Evolutionary conservation across 2,329 filamentous ascomycete species (phyloP).

Genomic region (Hawksworthiomyces lignivorus): DNA sequence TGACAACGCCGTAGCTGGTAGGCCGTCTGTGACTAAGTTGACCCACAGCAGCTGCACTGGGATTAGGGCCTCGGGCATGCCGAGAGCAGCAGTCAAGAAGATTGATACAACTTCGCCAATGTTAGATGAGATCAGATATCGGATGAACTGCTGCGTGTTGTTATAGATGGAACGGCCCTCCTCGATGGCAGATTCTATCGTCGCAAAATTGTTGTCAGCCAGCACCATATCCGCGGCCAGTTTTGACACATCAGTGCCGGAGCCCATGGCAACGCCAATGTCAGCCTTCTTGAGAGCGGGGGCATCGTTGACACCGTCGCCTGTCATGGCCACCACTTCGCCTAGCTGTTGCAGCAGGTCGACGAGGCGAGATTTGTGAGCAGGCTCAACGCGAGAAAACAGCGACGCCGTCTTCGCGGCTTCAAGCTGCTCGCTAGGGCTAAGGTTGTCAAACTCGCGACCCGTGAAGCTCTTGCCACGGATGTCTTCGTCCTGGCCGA

Average conservation of each 20-base stretch:
- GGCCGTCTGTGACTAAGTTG: conserved; percentile 93
- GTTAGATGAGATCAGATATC: conserved; percentile 97
- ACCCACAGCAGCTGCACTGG: conserved; percentile 98
- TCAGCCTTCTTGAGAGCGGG: no score
- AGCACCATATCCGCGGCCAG: conserved; percentile 97
- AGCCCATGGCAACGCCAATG: conserved; percentile 88
- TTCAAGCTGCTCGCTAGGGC: conserved; percentile 68
- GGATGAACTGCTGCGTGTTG: conserved; percentile 99
- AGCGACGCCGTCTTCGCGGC: conserved; percentile 80
- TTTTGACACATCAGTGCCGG: conserved; percentile 93
- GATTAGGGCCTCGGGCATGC: conserved; percentile 95
- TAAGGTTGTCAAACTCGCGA: conserved; percentile 84
- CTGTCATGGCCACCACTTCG: conserved; percentile 86
- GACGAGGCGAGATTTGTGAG: conserved; percentile 95
- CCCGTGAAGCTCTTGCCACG: conserved; percentile 91
- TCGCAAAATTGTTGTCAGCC: conserved; percentile 97
- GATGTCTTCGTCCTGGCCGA: conserved; percentile 65
- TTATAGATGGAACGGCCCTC: conserved; percentile 98
- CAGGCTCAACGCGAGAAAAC: conserved; percentile 93
- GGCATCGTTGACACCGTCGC: no score
- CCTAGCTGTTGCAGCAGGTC: conserved; percentile 88
- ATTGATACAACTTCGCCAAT: conserved; percentile 99
- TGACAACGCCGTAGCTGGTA: conserved; percentile 89
- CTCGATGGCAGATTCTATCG: conserved; percentile 91
- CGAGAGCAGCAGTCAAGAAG: conserved; percentile 90